These are phyloP conservation scores for Lactuca sativa DNA, from an alignment of 129 eudicot species.

Conservation along the genomic window DNA sequence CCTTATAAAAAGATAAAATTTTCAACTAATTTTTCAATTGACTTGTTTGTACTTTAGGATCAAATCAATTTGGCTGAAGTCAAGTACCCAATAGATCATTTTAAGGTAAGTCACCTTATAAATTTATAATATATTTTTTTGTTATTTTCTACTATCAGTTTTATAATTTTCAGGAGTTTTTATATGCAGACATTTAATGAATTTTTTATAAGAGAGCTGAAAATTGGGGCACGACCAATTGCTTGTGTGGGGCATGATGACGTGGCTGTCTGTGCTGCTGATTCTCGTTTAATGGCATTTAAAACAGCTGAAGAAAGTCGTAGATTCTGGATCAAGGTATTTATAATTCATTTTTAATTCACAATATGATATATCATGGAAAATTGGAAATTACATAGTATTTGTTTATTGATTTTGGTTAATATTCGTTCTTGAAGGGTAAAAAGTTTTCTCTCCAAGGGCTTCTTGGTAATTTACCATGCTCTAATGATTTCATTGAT, in stretches of 20 bases:
- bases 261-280: conserved; percentile 95
- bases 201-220: conserved; percentile 89
- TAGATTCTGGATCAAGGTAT: conserved; percentile 96
- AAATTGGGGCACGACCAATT: conserved; percentile 82
- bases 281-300: conserved; percentile 88
- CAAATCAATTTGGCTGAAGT: conserved; percentile 78
- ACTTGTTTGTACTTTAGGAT: conserved; percentile 58
- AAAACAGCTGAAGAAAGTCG: conserved; percentile 58
- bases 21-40: background rate
- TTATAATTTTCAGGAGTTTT: conserved; percentile 2
- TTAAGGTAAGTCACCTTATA: conserved; percentile 52
- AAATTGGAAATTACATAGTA: background rate
- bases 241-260: conserved; percentile 62
- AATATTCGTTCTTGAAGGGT: conserved; percentile 48
- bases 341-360: background rate
- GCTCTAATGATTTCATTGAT: conserved; percentile 54
- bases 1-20: background rate
- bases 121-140: background rate
- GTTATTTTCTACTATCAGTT: background rate
- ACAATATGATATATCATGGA: background rate
- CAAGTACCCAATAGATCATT: conserved; percentile 84
- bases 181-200: conserved; percentile 91
- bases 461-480: conserved; percentile 65
- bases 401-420: background rate
- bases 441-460: conserved; percentile 88